Conservation (phyloP, 106 monocot species). For the Acorus calamus region DNA sequence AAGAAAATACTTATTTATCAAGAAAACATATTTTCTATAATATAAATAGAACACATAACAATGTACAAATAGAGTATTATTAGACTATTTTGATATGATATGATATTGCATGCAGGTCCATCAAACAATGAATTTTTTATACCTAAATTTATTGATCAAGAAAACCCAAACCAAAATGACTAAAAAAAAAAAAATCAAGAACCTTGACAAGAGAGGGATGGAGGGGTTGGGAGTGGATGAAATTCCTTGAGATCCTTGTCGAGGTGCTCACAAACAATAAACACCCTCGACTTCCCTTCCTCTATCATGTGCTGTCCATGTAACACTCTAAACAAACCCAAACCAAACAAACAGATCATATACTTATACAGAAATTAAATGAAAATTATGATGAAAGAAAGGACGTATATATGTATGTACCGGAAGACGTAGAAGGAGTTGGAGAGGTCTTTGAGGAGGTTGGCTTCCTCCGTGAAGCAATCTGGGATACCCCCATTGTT, state of each 20-base stretch:
- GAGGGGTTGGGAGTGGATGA: conserved; percentile 57
- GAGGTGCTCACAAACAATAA: conserved; percentile 94
- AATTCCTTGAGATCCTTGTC: conserved; percentile 98
- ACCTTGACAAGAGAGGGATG: conserved; percentile 57
- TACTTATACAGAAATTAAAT: background rate
- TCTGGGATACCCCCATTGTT: conserved; percentile 97
- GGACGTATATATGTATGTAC: conserved; percentile 11
- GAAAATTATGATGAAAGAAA: background rate
- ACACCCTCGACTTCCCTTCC: conserved; percentile 73
- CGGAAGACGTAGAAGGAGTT: conserved; percentile 79
- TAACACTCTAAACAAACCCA: conserved; percentile 32
- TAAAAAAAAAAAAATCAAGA: background rate
- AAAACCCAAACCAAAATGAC: no score
- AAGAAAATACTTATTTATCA: no score
- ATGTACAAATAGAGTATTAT: no score
- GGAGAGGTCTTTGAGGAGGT: conserved; percentile 84
- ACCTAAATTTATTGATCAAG: no score
- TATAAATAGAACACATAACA: no score
- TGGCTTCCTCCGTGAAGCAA: conserved; percentile 88
- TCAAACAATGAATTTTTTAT: background rate
- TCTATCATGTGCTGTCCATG: conserved; percentile 69
- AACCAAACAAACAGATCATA: background rate
- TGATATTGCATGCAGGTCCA: background rate
- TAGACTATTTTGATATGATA: no score
- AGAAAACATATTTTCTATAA: no score